Base-by-base conservation (phyloP, 2,329 filamentous ascomycete genomes). In the Phialophora verrucosa region DNA sequence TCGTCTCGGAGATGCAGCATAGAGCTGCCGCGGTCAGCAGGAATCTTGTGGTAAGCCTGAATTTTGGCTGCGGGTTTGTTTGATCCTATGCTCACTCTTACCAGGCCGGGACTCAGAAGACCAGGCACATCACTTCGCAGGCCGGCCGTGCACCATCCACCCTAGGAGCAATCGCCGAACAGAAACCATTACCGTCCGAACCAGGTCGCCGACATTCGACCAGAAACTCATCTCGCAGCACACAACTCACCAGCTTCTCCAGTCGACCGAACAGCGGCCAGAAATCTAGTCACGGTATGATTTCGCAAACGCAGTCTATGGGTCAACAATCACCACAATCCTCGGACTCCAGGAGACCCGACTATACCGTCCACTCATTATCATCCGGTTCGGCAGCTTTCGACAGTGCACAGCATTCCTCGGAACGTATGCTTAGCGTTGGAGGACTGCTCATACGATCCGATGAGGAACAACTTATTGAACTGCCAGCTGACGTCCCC, bases 1-100 rank as follows among this genome's bases (percentile, higher is more conserved):
- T 95, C 71, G 89, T 96, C 62, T 87, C 88, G 17, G 92, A 97
- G 76, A 96, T 97, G 84, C 90, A 96, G 76, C 89, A 88, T 76
- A 89, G 91, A 74, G 93, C 93, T 53, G 92, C 91, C 20, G 88
- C 92, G 75, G 90, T 94, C 50, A 96, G 91, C 80, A 87, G 92
- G 61, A 69, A 67, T 57, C 47, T 68, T 35, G 55, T 66, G 35
- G 68, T 70, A 32, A 64, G 68, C 61, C 8, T 17, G 17, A 11
- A 27, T 31, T 8, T 38, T 20, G 14, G 8, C 29, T 29, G 49
- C 27, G 38, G 25, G 14, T 10, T 53, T 32, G 32, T 23, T 53
- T 32, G 32, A 12, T 11, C 31, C 20, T n/a, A 49, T 20, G 60
- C 67, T 69, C 14, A 69, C 44, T 61, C 3, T 58, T n/a, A 35